phyloP scores from a whole-genome alignment of 108 stramenopile genomes.

The Pseudonitzschia multiseries region DNA sequence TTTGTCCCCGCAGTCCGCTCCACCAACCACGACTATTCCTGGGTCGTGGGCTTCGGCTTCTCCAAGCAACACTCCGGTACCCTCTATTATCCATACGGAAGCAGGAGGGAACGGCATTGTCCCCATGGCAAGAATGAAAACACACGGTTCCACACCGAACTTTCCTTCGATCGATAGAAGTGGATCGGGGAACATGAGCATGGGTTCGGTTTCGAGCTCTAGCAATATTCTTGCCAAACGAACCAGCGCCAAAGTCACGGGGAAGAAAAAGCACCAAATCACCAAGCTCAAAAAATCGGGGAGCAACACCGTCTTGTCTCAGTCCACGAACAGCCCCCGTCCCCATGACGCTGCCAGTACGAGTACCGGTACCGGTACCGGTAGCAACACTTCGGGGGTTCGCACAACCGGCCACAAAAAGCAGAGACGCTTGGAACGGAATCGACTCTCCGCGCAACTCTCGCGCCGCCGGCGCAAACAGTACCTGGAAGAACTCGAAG shows the following conservation, averaged over 20 bases:
- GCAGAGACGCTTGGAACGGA: constrained; percentile 89
- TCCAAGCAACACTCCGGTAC: constrained; percentile 1
- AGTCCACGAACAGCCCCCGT: not conserved
- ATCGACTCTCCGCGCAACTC: constrained; percentile 92
- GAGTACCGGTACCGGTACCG: no score
- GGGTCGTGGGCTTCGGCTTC: constrained; percentile 2
- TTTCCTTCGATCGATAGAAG: not conserved
- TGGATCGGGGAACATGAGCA: not conserved
- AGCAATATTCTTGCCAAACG: not conserved
- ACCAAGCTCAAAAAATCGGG: not conserved
- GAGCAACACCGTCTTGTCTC: not conserved
- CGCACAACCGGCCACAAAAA: constrained; percentile 35
- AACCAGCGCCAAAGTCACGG: not conserved
- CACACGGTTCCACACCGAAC: not conserved
- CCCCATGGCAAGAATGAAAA: not conserved
- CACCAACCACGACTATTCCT: not conserved
- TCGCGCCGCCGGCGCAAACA: constrained; percentile 90
- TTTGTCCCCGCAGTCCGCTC: constrained; percentile 8
- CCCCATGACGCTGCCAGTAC: not conserved
- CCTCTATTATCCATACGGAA: constrained; percentile 9
- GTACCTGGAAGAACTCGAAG: constrained; percentile 93
- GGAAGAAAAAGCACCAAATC: constrained; percentile 1
- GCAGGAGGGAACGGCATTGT: not conserved
- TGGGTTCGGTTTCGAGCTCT: not conserved
- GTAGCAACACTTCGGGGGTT: not conserved